Evolutionary conservation across 2,329 filamentous ascomycete species (phyloP), one percentile per base, ranked within the genome.

Genomic region (Lasiodiplodia citricola): DNA sequence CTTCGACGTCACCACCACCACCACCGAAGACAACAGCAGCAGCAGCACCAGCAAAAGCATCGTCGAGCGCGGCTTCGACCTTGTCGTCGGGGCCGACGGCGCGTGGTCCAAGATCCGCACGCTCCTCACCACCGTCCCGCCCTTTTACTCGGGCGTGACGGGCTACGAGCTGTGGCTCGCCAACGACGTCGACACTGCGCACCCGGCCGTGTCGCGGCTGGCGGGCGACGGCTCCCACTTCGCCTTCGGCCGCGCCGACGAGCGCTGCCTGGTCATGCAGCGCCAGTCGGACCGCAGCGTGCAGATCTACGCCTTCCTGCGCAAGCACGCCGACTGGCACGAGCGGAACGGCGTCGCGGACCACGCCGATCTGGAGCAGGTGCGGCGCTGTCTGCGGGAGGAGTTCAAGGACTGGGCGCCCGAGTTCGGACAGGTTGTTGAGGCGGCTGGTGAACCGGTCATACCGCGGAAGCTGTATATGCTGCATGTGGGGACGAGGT

Each of bases 201-300:
- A 83, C 0, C 83, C 84, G 0, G 80, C 81, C 56, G 74, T 87
- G 0, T 73, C 78, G 70, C 76, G 80, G 60, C 74, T 82, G 7
- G 81, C 86, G 57, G 85, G 86, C 64, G n/a, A 64, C 28, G 67
- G 67, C 2, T 41, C 51, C 13, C 37, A 57, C 38, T 68, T 68
- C 37, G n/a, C 51, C 6, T 65, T 57, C n/a, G 67, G 67, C 35
- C 16, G 50, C 18, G 66, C 52, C 44, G 75, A 81, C 4, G 86
- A 85, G 38, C 66, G 69, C 1, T 71, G 72, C 1, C 68, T 87
- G 11, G 71, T 76, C 2, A 72, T 75, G 14, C 84, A 87, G 75
- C 81, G 83, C 66, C 78, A 82, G 71, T 86, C 86, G 47, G 82
- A 87, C 68, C 84, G 83, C 10, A 83, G 80, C 70, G 72, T 88